Conservation (phyloP, 805 yeast genomes). For the Wickerhamiella cacticola region DNA sequence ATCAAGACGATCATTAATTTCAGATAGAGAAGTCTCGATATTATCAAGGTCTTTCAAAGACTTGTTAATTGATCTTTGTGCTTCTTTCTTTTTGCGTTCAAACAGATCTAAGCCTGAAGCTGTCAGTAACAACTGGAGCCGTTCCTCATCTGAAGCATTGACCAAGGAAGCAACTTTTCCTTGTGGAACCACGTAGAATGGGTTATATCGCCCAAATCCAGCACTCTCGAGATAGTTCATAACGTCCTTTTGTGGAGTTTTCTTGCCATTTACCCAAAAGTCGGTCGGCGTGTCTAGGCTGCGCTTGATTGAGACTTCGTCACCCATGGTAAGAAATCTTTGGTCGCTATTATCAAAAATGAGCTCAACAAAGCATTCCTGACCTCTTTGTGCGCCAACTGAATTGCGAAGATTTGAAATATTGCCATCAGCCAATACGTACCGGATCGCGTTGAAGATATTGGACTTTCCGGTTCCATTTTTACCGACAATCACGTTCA, state of each 20-base stretch:
- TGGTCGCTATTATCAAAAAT: constrained; percentile 70
- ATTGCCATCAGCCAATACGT: constrained; percentile 49
- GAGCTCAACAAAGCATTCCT: constrained; percentile 57
- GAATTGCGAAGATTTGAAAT: constrained; percentile 8
- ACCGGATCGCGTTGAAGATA: constrained; percentile 92
- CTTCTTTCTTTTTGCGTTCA: constrained; percentile 67
- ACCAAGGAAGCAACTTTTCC: constrained; percentile 83
- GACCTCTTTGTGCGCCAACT: constrained; percentile 9
- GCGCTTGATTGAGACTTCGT: constrained; percentile 65
- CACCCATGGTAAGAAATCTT: constrained; percentile 56
- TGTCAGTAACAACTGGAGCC: constrained; percentile 68
- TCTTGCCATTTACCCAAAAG: constrained; percentile 67
- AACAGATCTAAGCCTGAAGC: constrained; percentile 93
- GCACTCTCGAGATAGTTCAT: constrained; percentile 73
- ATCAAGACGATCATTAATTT: neutral
- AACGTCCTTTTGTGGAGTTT: constrained; percentile 69
- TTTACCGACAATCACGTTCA: constrained; percentile 94
- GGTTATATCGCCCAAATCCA: constrained; percentile 81
- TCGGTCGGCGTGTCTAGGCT: constrained; percentile 85
- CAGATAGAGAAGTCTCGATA: neutral
- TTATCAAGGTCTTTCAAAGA: constrained; percentile 46
- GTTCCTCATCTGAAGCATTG: constrained; percentile 74
- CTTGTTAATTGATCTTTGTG: constrained; percentile 64
- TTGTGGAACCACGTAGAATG: constrained; percentile 94
- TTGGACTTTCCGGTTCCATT: constrained; percentile 98